Percentiles rank a stretch among this genome's conserved stretches.
Evolutionary conservation across 176 grass and related monocot species (phyloP).

Genomic region (Aegilops umbellulata): DNA sequence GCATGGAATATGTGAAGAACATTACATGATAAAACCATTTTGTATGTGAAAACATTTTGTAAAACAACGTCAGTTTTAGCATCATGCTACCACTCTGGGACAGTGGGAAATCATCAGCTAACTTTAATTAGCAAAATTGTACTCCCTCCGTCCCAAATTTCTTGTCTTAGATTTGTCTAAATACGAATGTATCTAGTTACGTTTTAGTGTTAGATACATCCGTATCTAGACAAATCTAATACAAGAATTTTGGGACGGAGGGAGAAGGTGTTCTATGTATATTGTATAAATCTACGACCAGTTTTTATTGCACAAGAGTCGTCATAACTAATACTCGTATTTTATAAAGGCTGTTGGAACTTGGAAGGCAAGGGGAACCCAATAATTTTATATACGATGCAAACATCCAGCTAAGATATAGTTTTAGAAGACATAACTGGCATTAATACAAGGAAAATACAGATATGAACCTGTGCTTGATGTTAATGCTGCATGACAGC

Average conservation of each 20-base stretch:
- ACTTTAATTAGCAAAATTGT: not conserved
- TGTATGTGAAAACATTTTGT: not conserved
- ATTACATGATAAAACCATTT: not conserved
- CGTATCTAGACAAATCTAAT: too few relatives aligned
- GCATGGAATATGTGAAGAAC: not conserved
- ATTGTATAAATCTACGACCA: not conserved
- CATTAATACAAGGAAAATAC: not conserved
- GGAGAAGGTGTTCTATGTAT: not conserved
- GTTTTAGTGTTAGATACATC: too few relatives aligned
- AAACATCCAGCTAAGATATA: not conserved
- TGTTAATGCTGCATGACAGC: slow-evolving; percentile 85
- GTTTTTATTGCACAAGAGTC: not conserved
- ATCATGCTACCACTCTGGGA: not conserved
- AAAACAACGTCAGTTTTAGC: slow-evolving; percentile 4
- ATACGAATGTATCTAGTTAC: too few relatives aligned
- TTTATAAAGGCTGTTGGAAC: not conserved
- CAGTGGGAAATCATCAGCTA: not conserved
- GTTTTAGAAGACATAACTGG: not conserved
- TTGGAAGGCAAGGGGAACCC: not conserved
- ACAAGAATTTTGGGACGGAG: too few relatives aligned
- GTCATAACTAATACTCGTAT: not conserved
- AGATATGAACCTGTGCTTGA: slow-evolving; percentile 81
- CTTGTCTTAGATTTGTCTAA: too few relatives aligned
- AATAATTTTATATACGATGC: not conserved
- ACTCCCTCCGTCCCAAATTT: too few relatives aligned